Evolutionary conservation across 106 monocot species (phyloP).

Genomic region (Posidonia australis): DNA sequence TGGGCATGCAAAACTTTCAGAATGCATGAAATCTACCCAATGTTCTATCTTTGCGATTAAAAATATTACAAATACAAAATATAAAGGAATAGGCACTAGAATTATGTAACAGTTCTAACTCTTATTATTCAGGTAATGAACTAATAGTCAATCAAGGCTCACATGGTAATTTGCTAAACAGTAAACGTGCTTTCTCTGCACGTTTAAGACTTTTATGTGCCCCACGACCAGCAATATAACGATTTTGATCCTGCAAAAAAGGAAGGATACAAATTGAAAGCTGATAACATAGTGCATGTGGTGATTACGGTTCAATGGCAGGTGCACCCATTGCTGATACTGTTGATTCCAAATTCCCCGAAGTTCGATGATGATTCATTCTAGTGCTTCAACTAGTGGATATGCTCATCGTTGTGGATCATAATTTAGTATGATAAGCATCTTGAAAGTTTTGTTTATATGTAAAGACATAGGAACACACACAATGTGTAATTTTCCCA

Average conservation of each 20-base stretch:
- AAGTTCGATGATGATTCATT: too few relatives aligned
- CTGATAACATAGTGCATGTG: neutral
- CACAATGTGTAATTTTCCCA: too few relatives aligned
- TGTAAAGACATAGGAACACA: too few relatives aligned
- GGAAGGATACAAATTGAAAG: neutral
- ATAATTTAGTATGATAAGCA: too few relatives aligned
- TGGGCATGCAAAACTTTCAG: too few relatives aligned
- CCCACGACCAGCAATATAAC: conserved; percentile 82
- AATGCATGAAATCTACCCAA: too few relatives aligned
- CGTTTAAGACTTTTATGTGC: conserved; percentile 85
- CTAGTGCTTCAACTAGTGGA: too few relatives aligned
- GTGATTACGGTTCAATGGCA: neutral
- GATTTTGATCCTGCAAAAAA: conserved; percentile 71
- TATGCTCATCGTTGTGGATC: too few relatives aligned
- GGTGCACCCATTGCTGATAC: too few relatives aligned
- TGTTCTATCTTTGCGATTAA: too few relatives aligned
- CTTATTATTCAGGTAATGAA: neutral
- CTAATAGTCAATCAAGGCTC: conserved; percentile 3
- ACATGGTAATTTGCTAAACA: conserved; percentile 75
- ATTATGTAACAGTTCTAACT: neutral
- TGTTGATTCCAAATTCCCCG: too few relatives aligned
- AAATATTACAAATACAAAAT: neutral
- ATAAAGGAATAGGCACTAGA: neutral
- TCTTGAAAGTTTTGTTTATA: too few relatives aligned
- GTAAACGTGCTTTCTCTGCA: conserved; percentile 73